Conservation (phyloP, 164 flowering plant species). For the Santalum album region DNA sequence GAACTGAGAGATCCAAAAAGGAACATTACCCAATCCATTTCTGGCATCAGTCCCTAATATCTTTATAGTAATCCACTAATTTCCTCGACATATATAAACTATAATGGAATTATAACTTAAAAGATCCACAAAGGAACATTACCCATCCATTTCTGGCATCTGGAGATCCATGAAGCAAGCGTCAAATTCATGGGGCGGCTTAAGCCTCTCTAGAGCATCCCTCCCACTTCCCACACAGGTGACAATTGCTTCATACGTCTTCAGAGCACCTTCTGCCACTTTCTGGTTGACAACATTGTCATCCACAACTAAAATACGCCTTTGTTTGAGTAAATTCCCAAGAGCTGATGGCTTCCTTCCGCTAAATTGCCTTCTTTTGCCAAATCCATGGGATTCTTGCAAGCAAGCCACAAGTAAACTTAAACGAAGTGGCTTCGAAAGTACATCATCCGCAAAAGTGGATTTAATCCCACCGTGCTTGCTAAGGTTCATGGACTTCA, state of each 20-base stretch:
- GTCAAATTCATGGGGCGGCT: constrained; percentile 76
- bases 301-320: constrained; percentile 77
- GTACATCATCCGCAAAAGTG: constrained; percentile 39
- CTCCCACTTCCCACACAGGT: constrained; percentile 75
- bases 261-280: constrained; percentile 86
- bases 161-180: constrained; percentile 99
- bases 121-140: constrained; percentile 8
- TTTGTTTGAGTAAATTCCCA: constrained; percentile 48
- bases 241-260: constrained; percentile 75
- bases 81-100: background rate
- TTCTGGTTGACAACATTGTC: constrained; percentile 75
- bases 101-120: background rate
- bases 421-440: constrained; percentile 65
- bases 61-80: too few relatives aligned
- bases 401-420: constrained; percentile 45
- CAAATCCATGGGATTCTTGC: constrained; percentile 46
- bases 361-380: constrained; percentile 25
- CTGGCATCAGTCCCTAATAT: too few relatives aligned
- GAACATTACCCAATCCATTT: constrained; percentile 77
- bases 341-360: constrained; percentile 31
- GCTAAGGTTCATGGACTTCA: constrained; percentile 26
- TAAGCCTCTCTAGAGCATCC: constrained; percentile 51
- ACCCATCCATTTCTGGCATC: constrained; percentile 99
- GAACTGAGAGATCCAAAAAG: too few relatives aligned
- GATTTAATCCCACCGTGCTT: constrained; percentile 41